A percentile compares a stretch with the other conserved stretches of the same genome.
phyloP scores from a whole-genome alignment of 306 rosid genomes.

The Elaeagnus macrophylla region DNA sequence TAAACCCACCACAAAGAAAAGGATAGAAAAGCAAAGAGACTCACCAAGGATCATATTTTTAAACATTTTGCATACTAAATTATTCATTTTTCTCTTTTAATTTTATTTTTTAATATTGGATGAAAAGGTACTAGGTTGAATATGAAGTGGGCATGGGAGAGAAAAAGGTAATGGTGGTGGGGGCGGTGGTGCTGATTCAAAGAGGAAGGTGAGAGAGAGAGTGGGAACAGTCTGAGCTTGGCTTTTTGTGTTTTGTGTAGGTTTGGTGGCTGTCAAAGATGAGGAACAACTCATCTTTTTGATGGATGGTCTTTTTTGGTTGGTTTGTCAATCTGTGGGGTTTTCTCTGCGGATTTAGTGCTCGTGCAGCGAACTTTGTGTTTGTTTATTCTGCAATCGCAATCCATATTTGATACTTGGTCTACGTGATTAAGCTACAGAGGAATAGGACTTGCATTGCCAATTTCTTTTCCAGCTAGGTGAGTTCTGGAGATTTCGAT shows the following conservation, averaged over 20 bases:
- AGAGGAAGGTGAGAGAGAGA: conserved; percentile 31
- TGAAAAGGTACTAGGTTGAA: too few species aligned
- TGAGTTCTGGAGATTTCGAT: conserved; percentile 1
- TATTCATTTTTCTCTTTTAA: background rate
- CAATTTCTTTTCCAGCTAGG: conserved; percentile 1
- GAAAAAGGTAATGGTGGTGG: conserved; percentile 34
- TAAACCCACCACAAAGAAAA: conserved; percentile 1
- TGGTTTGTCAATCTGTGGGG: conserved; percentile 35
- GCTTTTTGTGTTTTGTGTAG: conserved; percentile 53
- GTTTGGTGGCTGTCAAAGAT: conserved; percentile 69
- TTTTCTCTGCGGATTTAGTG: conserved; percentile 29
- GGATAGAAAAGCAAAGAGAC: background rate
- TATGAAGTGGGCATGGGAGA: background rate
- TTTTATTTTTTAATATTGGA: background rate
- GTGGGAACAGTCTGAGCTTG: conserved; percentile 65
- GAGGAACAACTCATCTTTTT: conserved; percentile 61
- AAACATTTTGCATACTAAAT: background rate
- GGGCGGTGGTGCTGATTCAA: conserved; percentile 65
- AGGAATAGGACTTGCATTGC: conserved; percentile 2
- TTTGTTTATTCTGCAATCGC: conserved; percentile 17
- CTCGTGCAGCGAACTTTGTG: conserved; percentile 26
- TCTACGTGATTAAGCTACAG: conserved; percentile 8
- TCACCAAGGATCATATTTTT: background rate
- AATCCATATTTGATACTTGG: conserved; percentile 15
- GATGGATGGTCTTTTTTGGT: conserved; percentile 32